A percentile compares a stretch with the other conserved stretches of the same genome.
These are phyloP conservation scores for Lenzites betulinus DNA, from an alignment of 768 basidiomycete species.

Conservation along the genomic window DNA sequence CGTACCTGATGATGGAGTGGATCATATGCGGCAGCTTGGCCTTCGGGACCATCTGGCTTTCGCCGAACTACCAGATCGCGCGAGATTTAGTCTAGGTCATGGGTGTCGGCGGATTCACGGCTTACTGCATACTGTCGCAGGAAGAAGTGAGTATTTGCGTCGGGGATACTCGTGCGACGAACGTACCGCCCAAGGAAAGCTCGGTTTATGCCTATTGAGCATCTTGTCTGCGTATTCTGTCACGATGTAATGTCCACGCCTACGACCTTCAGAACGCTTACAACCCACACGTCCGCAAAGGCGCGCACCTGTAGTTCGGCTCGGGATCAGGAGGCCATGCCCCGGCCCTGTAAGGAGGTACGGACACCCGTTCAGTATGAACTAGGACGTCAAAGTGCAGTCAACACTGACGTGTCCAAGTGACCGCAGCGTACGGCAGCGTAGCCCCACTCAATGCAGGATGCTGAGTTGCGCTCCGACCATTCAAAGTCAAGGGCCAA, in stretches of 20 bases:
- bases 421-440: constrained; percentile 75
- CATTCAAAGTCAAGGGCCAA: constrained; percentile 75
- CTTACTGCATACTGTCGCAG: constrained; percentile 62
- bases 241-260: constrained; percentile 74
- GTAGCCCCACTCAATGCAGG: constrained; percentile 80
- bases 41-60: constrained; percentile 70
- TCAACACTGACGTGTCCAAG: constrained; percentile 58
- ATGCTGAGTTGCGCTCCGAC: constrained; percentile 69
- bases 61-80: constrained; percentile 61
- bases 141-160: neutral
- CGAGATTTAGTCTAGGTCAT: constrained; percentile 5
- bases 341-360: constrained; percentile 46
- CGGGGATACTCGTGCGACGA: constrained; percentile 1
- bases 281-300: neutral
- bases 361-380: neutral
- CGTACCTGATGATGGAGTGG: constrained; percentile 71
- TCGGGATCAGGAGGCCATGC: constrained; percentile 81
- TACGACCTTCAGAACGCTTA: constrained; percentile 25
- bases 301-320: constrained; percentile 68
- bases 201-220: constrained; percentile 61
- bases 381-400: constrained; percentile 7
- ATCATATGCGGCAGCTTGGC: constrained; percentile 70
- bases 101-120: constrained; percentile 13
- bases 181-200: constrained; percentile 74
- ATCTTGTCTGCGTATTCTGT: constrained; percentile 68